Conservation (phyloP, 352 stramenopile species). For the Phytopythium oedochilum region DNA sequence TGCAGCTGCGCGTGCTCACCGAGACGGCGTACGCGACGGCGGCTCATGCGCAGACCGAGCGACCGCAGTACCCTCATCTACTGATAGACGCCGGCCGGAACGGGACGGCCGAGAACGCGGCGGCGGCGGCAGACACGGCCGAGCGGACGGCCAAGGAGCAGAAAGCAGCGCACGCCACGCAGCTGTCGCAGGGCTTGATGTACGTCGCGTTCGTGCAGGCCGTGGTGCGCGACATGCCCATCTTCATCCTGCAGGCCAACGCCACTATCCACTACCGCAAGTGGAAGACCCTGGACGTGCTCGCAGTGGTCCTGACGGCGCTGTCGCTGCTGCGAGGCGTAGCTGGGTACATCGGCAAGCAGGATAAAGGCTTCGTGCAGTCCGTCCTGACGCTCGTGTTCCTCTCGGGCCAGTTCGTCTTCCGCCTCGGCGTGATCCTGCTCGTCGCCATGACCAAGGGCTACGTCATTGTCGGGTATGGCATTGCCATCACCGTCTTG, state of each 20-base stretch:
- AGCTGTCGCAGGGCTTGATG: slow-evolving; percentile 25
- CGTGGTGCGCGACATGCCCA: slow-evolving; percentile 62
- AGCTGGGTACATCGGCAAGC: slow-evolving; percentile 36
- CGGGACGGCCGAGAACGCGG: neutral
- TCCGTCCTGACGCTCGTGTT: slow-evolving; percentile 35
- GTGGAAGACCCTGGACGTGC: slow-evolving; percentile 61
- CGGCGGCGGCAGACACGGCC: neutral
- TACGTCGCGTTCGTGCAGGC: slow-evolving; percentile 63
- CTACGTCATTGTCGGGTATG: slow-evolving; percentile 31
- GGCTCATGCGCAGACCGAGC: slow-evolving; percentile 8
- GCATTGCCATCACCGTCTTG: slow-evolving; percentile 23
- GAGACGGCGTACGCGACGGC: slow-evolving; percentile 41
- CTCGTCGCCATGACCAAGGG: slow-evolving; percentile 63
- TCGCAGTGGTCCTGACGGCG: slow-evolving; percentile 45
- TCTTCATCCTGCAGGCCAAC: slow-evolving; percentile 74
- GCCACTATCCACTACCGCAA: slow-evolving; percentile 81
- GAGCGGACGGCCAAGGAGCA: neutral
- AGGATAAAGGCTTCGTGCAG: slow-evolving; percentile 21
- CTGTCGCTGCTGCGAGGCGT: slow-evolving; percentile 45
- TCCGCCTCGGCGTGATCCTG: slow-evolving; percentile 52
- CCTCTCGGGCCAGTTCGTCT: slow-evolving; percentile 53
- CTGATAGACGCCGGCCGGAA: neutral
- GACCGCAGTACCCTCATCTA: neutral
- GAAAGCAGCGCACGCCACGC: slow-evolving; percentile 5
- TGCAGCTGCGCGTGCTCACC: slow-evolving; percentile 59